phyloP scores from a whole-genome alignment of 2,329 filamentous ascomycete genomes.

The Colletotrichum falcatum region DNA sequence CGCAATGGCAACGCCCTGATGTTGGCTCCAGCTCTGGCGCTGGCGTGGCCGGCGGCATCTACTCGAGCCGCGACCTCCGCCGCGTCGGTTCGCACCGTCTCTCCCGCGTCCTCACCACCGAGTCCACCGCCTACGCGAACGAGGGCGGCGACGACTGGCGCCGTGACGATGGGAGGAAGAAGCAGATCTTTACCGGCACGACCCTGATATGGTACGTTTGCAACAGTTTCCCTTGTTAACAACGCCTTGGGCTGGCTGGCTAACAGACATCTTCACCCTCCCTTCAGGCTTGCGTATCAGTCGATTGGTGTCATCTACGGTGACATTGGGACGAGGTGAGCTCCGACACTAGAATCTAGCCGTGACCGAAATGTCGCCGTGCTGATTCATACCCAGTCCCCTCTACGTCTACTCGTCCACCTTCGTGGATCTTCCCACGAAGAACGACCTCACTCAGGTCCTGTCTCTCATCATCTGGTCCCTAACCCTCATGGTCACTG shows the following conservation, averaged over 20 bases:
- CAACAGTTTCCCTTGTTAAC: background rate
- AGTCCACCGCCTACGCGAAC: conserved; percentile 46
- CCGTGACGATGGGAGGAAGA: conserved; percentile 49
- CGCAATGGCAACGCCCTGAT: conserved; percentile 25
- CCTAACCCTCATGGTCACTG: conserved; percentile 74
- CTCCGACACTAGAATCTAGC: background rate
- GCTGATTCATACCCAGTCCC: conserved; percentile 56
- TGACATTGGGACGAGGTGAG: conserved; percentile 67
- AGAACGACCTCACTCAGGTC: conserved; percentile 71
- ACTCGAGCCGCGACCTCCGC: conserved; percentile 40
- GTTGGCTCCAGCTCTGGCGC: conserved; percentile 39
- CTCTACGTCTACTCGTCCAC: conserved; percentile 79
- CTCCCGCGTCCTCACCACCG: conserved; percentile 44
- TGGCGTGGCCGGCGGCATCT: conserved; percentile 41
- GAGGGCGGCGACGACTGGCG: conserved; percentile 49
- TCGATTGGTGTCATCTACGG: conserved; percentile 76
- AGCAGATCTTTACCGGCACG: conserved; percentile 52
- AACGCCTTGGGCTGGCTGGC: background rate
- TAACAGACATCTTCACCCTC: background rate
- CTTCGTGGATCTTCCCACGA: conserved; percentile 66
- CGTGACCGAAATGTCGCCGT: background rate
- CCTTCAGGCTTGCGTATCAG: conserved; percentile 69
- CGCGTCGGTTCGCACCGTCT: conserved; percentile 41
- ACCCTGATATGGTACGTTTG: conserved; percentile 50
- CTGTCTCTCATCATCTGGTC: conserved; percentile 78